A percentile compares a stretch with the other conserved stretches of the same genome.
These are phyloP conservation scores for Botrytis medusae DNA, from an alignment of 2,329 filamentous ascomycete genomes.

Conservation along the genomic window DNA sequence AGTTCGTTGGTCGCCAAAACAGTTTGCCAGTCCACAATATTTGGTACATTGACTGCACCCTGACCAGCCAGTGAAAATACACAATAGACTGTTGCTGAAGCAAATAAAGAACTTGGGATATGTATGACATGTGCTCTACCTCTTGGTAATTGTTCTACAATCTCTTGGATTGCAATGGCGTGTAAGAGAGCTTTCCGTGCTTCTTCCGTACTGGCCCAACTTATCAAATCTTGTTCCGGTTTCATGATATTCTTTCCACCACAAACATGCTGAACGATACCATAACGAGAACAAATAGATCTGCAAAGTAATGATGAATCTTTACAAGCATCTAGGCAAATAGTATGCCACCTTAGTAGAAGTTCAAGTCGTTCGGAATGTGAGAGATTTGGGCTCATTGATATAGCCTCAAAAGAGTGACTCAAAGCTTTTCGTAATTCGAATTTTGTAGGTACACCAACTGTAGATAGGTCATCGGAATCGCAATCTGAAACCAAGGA, in stretches of 20 bases:
- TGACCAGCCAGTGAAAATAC: slow-evolving; percentile 44
- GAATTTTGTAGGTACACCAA: slow-evolving; percentile 44
- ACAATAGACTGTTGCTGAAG: slow-evolving; percentile 46
- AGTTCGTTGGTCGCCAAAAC: slow-evolving; percentile 39
- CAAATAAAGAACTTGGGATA: slow-evolving; percentile 47
- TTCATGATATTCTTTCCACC: slow-evolving; percentile 37
- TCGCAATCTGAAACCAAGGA: slow-evolving; percentile 45
- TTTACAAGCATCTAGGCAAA: slow-evolving; percentile 46
- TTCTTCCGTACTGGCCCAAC: slow-evolving; percentile 44
- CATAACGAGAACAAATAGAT: slow-evolving; percentile 43
- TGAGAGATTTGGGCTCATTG: slow-evolving; percentile 38
- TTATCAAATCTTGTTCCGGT: slow-evolving; percentile 41
- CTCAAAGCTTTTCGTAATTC: slow-evolving; percentile 44
- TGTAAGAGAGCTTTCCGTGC: slow-evolving; percentile 46
- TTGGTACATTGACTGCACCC: slow-evolving; percentile 43
- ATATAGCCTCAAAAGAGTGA: slow-evolving; percentile 44
- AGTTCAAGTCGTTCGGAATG: slow-evolving; percentile 44
- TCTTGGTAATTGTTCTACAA: slow-evolving; percentile 46
- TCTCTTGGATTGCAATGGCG: slow-evolving; percentile 48
- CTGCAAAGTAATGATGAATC: slow-evolving; percentile 44
- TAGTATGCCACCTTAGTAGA: slow-evolving; percentile 47
- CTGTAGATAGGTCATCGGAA: slow-evolving; percentile 41
- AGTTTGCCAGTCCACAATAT: slow-evolving; percentile 45
- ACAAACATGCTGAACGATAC: slow-evolving; percentile 45
- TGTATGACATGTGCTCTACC: slow-evolving; percentile 48